These are phyloP conservation scores for Eutrema salsugineum DNA, from an alignment of 441 rosid species.

Conservation along the genomic window DNA sequence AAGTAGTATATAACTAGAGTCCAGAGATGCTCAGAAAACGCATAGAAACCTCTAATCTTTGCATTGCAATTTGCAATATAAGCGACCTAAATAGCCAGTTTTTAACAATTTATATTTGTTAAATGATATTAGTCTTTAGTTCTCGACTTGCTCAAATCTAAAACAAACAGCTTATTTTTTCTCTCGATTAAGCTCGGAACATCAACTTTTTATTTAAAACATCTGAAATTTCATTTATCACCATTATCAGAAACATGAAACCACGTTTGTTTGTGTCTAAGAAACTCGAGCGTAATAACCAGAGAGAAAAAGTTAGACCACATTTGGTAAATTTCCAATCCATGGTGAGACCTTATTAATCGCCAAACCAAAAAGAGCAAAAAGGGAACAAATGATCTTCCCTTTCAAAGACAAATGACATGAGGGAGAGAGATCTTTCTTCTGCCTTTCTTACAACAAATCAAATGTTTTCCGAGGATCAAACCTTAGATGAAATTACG, in stretches of 20 bases:
- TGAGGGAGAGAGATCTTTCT: neutral
- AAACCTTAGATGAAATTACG: constrained; percentile 74
- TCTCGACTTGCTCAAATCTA: too few relatives aligned
- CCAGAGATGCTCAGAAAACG: neutral
- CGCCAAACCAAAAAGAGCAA: constrained; percentile 15
- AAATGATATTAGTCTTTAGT: too few relatives aligned
- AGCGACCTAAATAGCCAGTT: too few relatives aligned
- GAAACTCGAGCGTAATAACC: constrained; percentile 8
- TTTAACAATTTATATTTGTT: too few relatives aligned
- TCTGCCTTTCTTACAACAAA: constrained; percentile 26
- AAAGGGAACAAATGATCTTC: constrained; percentile 4
- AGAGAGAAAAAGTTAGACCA: constrained; percentile 11
- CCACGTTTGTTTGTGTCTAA: neutral
- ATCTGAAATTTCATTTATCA: constrained; percentile 11
- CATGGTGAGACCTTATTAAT: constrained; percentile 26
- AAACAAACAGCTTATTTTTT: too few relatives aligned
- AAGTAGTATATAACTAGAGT: too few relatives aligned
- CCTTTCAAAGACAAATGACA: neutral
- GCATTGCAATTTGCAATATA: too few relatives aligned
- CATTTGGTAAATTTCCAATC: constrained; percentile 11
- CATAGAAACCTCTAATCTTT: neutral
- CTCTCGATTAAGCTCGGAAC: neutral
- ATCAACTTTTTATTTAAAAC: neutral
- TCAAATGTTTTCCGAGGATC: constrained; percentile 13
- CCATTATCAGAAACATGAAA: constrained; percentile 29